A percentile compares a stretch with the other conserved stretches of the same genome.
Evolutionary conservation across 306 rosid species (phyloP).

Genomic region (Lablab purpureus): DNA sequence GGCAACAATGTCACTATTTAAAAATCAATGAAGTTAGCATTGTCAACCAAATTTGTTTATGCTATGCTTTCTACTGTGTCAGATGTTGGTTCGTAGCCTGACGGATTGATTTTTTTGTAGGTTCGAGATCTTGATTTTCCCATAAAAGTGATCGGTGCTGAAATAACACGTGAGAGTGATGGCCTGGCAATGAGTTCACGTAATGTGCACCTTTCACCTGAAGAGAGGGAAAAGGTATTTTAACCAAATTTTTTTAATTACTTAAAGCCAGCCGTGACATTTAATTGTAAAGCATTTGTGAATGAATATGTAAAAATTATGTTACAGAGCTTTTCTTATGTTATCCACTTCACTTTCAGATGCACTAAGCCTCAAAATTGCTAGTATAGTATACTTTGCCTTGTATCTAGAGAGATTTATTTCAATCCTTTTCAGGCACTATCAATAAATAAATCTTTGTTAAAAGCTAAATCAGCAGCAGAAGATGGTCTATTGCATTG

Average conservation of each 20-base stretch:
- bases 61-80: constrained; percentile 23
- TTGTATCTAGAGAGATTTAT: constrained; percentile 14
- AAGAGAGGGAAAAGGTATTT: constrained; percentile 80
- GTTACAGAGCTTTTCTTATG: constrained; percentile 12
- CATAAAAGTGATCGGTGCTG: constrained; percentile 73
- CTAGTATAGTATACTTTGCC: constrained; percentile 9
- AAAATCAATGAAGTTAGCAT: constrained; percentile 2
- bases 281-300: constrained; percentile 22
- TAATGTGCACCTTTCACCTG: constrained; percentile 79
- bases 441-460: constrained; percentile 77
- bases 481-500: constrained; percentile 69
- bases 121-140: constrained; percentile 93
- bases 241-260: background rate
- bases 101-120: constrained; percentile 54
- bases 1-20: background rate
- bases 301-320: constrained; percentile 5
- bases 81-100: constrained; percentile 24
- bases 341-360: constrained; percentile 24
- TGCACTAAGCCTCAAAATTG: background rate
- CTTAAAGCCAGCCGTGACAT: constrained; percentile 1
- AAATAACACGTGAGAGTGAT: constrained; percentile 70
- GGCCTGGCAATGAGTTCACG: constrained; percentile 98
- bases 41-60: background rate
- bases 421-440: constrained; percentile 67
- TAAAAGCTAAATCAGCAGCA: constrained; percentile 67